Evolutionary conservation across 2,329 filamentous ascomycete species (phyloP).

Genomic region (Orbilia ellipsospora): DNA sequence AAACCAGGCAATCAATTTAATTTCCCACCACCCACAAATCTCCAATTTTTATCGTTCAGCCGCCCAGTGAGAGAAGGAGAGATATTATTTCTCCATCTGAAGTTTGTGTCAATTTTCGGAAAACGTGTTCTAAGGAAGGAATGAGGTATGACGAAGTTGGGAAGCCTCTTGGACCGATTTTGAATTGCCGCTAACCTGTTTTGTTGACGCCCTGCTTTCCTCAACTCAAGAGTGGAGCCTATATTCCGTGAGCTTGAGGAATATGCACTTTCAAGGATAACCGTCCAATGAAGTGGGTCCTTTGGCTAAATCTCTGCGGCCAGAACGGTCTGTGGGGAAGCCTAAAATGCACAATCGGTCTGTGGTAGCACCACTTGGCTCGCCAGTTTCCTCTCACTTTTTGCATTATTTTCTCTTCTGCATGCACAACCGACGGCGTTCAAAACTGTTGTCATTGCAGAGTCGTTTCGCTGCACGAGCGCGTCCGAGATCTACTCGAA

Average conservation of each 20-base stretch:
- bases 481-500: slow-evolving; percentile 32
- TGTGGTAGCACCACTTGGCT: slow-evolving; percentile 41
- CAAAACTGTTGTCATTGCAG: slow-evolving; percentile 25
- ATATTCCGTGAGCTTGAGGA: slow-evolving; percentile 53
- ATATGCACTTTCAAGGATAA: slow-evolving; percentile 31
- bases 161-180: slow-evolving; percentile 34
- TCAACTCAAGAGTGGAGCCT: slow-evolving; percentile 44
- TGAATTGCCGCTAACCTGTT: slow-evolving; percentile 30
- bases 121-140: slow-evolving; percentile 35
- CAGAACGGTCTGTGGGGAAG: slow-evolving; percentile 55
- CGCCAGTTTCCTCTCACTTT: slow-evolving; percentile 14
- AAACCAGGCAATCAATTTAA: slow-evolving; percentile 33
- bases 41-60: slow-evolving; percentile 39
- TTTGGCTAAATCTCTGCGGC: slow-evolving; percentile 42
- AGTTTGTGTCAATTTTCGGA: slow-evolving; percentile 49
- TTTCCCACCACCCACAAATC: slow-evolving; percentile 25
- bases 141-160: slow-evolving; percentile 43
- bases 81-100: slow-evolving; percentile 50
- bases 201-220: slow-evolving; percentile 28
- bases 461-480: slow-evolving; percentile 31
- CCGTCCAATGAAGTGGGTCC: slow-evolving; percentile 40
- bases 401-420: slow-evolving; percentile 8
- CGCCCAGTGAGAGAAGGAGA: slow-evolving; percentile 41
- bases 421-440: slow-evolving; percentile 18
- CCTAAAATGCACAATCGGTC: slow-evolving; percentile 40